These are phyloP conservation scores for Triticum timopheevii DNA, from an alignment of 176 grass and related monocot species.

Conservation along the genomic window DNA sequence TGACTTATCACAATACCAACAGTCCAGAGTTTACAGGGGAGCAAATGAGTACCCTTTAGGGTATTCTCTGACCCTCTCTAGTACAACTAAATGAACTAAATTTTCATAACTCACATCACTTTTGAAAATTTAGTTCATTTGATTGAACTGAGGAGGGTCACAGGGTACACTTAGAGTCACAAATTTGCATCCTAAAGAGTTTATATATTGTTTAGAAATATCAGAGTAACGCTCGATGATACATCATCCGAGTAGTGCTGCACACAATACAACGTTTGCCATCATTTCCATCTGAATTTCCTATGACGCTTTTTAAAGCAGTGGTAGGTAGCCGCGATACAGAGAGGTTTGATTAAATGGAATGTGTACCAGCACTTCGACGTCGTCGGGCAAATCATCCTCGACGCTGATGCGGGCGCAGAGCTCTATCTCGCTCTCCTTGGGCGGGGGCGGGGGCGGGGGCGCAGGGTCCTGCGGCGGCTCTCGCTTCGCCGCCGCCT, in stretches of 20 bases:
- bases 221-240: not conserved
- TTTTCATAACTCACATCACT: not conserved
- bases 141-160: not conserved
- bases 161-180: not conserved
- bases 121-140: not conserved
- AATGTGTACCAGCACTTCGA: slow-evolving; percentile 76
- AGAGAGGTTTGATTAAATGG: not conserved
- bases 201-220: not conserved
- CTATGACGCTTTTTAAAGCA: not conserved
- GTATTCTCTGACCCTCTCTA: not conserved
- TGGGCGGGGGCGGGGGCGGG: slow-evolving; percentile 46
- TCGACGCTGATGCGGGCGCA: slow-evolving; percentile 63
- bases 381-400: slow-evolving; percentile 69
- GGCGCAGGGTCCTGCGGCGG: slow-evolving; percentile 17
- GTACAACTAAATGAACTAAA: not conserved
- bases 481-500: slow-evolving; percentile 55
- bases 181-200: not conserved
- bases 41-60: not conserved
- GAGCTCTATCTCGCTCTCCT: slow-evolving; percentile 84
- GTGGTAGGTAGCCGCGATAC: not conserved
- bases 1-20: not conserved
- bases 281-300: not conserved
- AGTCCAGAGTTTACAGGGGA: not conserved
- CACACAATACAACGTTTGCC: not conserved
- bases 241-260: not conserved